These are phyloP conservation scores for Solioccasus polychromus DNA, from an alignment of 768 basidiomycete species.

Conservation along the genomic window DNA sequence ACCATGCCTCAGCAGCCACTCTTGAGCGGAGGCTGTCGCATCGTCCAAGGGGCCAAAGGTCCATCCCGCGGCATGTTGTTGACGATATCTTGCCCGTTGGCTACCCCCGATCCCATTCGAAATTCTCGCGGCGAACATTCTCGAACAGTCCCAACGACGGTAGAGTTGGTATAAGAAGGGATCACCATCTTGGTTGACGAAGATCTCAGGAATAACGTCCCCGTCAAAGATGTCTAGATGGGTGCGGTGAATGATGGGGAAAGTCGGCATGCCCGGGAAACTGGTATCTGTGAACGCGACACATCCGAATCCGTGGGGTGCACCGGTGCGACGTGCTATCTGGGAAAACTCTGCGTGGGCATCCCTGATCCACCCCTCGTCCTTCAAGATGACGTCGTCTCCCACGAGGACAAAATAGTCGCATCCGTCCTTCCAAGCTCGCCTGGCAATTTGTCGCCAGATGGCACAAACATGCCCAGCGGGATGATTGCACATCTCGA, in stretches of 20 bases:
- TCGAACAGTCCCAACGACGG: slow-evolving; percentile 50
- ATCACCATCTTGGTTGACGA: slow-evolving; percentile 60
- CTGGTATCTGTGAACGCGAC: slow-evolving; percentile 53
- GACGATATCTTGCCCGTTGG: slow-evolving; percentile 44
- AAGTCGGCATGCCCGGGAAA: slow-evolving; percentile 62
- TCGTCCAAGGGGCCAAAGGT: slow-evolving; percentile 44
- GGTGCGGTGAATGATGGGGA: slow-evolving; percentile 52
- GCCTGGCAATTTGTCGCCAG: slow-evolving; percentile 49
- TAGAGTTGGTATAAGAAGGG: slow-evolving; percentile 61
- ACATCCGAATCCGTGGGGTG: slow-evolving; percentile 51
- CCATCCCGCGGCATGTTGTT: slow-evolving; percentile 45
- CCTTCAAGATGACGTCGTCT: slow-evolving; percentile 50
- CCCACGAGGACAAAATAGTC: slow-evolving; percentile 54
- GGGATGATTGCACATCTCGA: slow-evolving; percentile 39
- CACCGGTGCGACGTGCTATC: slow-evolving; percentile 28
- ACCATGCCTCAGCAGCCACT: slow-evolving; percentile 34
- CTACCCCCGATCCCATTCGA: slow-evolving; percentile 47
- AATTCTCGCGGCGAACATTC: slow-evolving; percentile 42
- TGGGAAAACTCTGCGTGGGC: slow-evolving; percentile 38
- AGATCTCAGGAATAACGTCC: slow-evolving; percentile 46
- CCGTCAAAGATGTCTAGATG: slow-evolving; percentile 57
- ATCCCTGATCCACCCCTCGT: slow-evolving; percentile 51
- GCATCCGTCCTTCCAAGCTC: slow-evolving; percentile 46
- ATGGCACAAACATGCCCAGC: slow-evolving; percentile 49
- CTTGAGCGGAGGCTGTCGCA: slow-evolving; percentile 35